Conservation (phyloP, 805 yeast species). For the Torulaspora gathmanii region DNA sequence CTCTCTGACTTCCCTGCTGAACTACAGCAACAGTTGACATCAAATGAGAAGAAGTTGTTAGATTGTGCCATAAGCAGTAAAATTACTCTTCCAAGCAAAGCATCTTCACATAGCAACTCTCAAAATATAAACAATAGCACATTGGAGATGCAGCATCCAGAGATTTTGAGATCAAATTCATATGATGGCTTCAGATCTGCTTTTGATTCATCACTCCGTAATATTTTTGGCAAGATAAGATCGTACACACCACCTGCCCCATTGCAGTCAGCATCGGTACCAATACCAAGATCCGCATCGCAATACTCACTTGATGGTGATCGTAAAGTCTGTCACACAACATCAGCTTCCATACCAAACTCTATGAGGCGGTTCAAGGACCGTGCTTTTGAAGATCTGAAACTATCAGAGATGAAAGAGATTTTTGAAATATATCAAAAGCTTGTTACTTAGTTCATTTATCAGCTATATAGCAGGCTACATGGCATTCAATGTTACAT, state of each 20-base stretch:
- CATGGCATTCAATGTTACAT: slow-evolving; percentile 1
- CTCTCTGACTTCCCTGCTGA: slow-evolving; percentile 22
- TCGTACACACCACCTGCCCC: slow-evolving; percentile 31
- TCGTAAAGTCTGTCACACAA: slow-evolving; percentile 5
- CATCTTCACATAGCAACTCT: neutral
- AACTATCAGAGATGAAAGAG: slow-evolving; percentile 25
- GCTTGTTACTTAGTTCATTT: slow-evolving; percentile 9
- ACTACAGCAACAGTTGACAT: slow-evolving; percentile 16
- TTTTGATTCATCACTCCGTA: slow-evolving; percentile 31
- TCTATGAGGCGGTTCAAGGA: slow-evolving; percentile 25
- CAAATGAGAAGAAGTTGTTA: slow-evolving; percentile 15
- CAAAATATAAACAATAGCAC: neutral
- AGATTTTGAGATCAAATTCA: slow-evolving; percentile 22
- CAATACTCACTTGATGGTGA: slow-evolving; percentile 17
- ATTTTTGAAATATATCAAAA: slow-evolving; percentile 32
- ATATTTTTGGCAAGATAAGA: slow-evolving; percentile 31
- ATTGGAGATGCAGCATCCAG: slow-evolving; percentile 14
- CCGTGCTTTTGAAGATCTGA: slow-evolving; percentile 31
- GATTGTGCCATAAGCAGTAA: slow-evolving; percentile 21
- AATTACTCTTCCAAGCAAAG: slow-evolving; percentile 18
- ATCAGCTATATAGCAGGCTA: slow-evolving; percentile 3
- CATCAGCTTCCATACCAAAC: slow-evolving; percentile 10
- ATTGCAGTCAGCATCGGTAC: slow-evolving; percentile 14
- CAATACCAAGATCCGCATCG: slow-evolving; percentile 19
- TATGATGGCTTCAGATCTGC: slow-evolving; percentile 30